Evolutionary conservation across 148 eudicot species (phyloP), one percentile per base, ranked within the genome.

Genomic region (Oxyria digyna): DNA sequence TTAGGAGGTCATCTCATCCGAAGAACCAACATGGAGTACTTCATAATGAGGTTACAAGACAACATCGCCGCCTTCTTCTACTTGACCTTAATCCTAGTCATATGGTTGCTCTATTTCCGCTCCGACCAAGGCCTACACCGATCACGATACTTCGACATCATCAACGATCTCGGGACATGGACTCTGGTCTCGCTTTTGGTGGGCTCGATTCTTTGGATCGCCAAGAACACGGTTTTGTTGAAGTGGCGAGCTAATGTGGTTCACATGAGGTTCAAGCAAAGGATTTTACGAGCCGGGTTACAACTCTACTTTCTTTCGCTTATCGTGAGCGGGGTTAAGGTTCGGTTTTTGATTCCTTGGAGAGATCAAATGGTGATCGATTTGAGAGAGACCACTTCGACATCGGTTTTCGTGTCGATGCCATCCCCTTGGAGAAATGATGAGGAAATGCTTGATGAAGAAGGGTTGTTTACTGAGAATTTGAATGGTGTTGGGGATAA

Each of bases 131-230:
- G 63, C 0, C 63, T 55, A 12, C 33, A 55, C 63, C 63, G 63
- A 4, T 50, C 57, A 20, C 8, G 27, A 7, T 55, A 24, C 63
- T 55, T 13, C 33, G 27, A 12, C 15, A 3, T 55, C 8, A 55
- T 55, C n/a, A 55, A 55, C 35, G 63, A 55, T 26, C 63, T 55
- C 35, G 63, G 63, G 33, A 55, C 63, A 6, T 55, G 63, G 63
- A 26, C 33, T 26, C 9, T 55, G 33, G 33, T 27, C 17, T 55
- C 63, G 6, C 63, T 55, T 17, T 12, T 55, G 1, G 63, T 55
- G 8, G 63, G 63, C 15, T 55, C 63, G 1, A 4, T 26, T 17
- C 63, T 55, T 7, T 55, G 63, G 63, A 3, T 55, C 12, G 63
- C 32, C 9, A 55, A 55, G 63, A 26, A 55, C n/a, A 4, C 6